phyloP scores from a whole-genome alignment of 202 grass and related monocot genomes.

The Panicum hallii region DNA sequence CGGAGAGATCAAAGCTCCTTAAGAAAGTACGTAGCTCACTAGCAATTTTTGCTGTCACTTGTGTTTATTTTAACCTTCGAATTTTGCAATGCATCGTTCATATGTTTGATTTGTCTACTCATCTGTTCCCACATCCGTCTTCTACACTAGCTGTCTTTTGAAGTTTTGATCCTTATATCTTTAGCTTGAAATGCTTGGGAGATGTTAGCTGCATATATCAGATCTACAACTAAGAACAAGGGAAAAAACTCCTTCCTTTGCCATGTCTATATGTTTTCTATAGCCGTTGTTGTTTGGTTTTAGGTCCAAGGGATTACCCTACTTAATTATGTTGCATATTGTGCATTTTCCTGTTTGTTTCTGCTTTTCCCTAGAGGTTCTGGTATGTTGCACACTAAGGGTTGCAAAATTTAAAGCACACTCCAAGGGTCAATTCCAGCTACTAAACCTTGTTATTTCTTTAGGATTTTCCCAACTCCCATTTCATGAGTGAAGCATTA shows the following conservation, averaged over 20 bases:
- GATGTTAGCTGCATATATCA: conserved; percentile 17
- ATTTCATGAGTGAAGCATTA: conserved; percentile 29
- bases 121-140: neutral
- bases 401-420: conserved; percentile 8
- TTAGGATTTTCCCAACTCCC: conserved; percentile 5
- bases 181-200: neutral
- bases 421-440: neutral
- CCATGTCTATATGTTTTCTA: conserved; percentile 28
- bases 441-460: neutral
- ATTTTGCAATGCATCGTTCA: conserved; percentile 7
- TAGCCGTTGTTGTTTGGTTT: neutral
- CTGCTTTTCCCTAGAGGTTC: neutral
- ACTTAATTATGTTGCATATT: conserved; percentile 8
- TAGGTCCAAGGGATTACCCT: neutral
- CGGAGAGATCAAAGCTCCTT: conserved; percentile 62
- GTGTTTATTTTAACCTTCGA: conserved; percentile 7
- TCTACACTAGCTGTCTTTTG: neutral
- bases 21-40: conserved; percentile 48
- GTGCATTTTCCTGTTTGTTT: conserved; percentile 27
- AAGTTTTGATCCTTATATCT: neutral
- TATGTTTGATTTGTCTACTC: conserved; percentile 10
- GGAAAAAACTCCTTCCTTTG: neutral
- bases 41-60: neutral
- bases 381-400: neutral
- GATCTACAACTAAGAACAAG: neutral